Base-by-base conservation (phyloP, 2,329 filamentous ascomycete species). In the Xylogone sp. region DNA sequence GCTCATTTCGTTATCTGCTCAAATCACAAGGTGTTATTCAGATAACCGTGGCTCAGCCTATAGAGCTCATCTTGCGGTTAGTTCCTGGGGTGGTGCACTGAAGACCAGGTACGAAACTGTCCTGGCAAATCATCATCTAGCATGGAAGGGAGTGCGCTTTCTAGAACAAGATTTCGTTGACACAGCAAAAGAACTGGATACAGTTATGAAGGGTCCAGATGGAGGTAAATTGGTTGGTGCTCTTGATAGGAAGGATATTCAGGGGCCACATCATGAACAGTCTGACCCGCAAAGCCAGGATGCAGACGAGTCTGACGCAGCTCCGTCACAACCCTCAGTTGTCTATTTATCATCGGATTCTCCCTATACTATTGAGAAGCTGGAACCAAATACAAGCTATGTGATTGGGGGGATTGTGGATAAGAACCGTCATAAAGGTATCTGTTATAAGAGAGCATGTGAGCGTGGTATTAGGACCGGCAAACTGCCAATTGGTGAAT, bases 401-500 rank as follows among this genome's bases (percentile, higher is more conserved):
- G 87, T 99, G 56, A 87, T 99, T 51, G 94, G 94, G 31, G 94
- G 93, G 0, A 77, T 99, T 31, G 94, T 99, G 21, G 94, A 99
- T 73, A 92, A 92, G 72, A 99, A 99, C 70, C 82, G 94, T 43
- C 87, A 99, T 70, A 99, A 99, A 74, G 91, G 90, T 1, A 77
- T 99, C 34, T 99, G 94, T 71, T 91, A 96, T 76, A 87, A 86
- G 61, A 79, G 87, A 16, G 94, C 94, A 0, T 76, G 81, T 49
- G 82, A 86, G 50, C 78, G 78, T 55, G 88, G 88, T 0, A 83
- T 99, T 61, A 86, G 87, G 57, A 97, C 94, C 0, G 94, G 93
- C 2, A 92, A 90, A 66, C 70, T 99, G 50, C 94, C 94, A 0
- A 97, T 99, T 62, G 90, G 91, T n/a, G 86, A 97, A 56, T 97